phyloP scores from a whole-genome alignment of 2,329 filamentous ascomycete species.

The Aspergillus unguis region DNA sequence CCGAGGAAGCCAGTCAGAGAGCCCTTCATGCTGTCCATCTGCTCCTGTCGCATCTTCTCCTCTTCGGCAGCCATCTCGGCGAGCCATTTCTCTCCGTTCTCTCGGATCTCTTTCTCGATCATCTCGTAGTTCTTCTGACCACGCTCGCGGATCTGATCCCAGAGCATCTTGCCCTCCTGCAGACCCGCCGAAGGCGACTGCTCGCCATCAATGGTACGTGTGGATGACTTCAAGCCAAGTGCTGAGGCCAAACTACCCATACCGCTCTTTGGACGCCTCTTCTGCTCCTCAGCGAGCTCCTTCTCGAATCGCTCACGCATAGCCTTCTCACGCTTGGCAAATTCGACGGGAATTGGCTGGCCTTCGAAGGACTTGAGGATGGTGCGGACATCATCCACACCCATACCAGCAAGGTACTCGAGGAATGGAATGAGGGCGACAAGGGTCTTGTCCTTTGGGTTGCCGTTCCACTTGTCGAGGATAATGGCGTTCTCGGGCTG shows the following conservation, averaged over 20 bases:
- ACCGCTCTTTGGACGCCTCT: conserved; percentile 58
- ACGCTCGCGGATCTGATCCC: conserved; percentile 87
- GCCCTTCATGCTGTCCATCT: conserved; percentile 87
- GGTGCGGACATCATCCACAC: conserved; percentile 79
- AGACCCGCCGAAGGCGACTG: conserved; percentile 71
- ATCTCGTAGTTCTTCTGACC: conserved; percentile 86
- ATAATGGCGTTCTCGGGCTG: conserved; percentile 98
- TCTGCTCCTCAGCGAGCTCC: conserved; percentile 66
- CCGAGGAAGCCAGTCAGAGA: conserved; percentile 62
- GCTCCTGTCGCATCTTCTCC: conserved; percentile 85
- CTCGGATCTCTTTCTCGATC: conserved; percentile 84
- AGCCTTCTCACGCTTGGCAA: conserved; percentile 79
- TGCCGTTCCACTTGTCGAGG: conserved; percentile 83
- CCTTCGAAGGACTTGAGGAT: conserved; percentile 86
- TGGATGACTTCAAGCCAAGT: conserved; percentile 69
- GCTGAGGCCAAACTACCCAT: conserved; percentile 67
- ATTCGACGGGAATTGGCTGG: conserved; percentile 84
- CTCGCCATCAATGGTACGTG: conserved; percentile 62
- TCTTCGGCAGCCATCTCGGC: conserved; percentile 86
- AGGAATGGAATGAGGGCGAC: conserved; percentile 92
- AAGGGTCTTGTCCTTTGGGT: conserved; percentile 77
- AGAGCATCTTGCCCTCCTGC: conserved; percentile 92
- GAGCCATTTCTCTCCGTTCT: conserved; percentile 93
- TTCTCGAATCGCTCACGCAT: conserved; percentile 82
- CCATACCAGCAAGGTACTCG: conserved; percentile 94